Evolutionary conservation across 78 protist genomes (phyloP), one percentile per base, ranked within the genome.

Genomic region (Dictyostelium purpureum): DNA sequence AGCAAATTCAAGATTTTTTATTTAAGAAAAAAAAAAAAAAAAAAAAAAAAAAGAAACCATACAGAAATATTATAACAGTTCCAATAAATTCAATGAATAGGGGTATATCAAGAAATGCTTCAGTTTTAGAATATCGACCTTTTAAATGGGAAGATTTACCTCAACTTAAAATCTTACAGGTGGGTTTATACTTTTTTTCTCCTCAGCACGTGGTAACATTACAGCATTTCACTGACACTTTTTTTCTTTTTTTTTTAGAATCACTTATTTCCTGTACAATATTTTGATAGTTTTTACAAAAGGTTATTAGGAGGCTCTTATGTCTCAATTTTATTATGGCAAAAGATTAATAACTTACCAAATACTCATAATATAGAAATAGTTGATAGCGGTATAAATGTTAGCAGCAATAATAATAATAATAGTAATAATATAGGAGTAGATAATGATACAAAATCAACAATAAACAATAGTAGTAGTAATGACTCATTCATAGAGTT

Each of bases 231-330:
- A 24, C 19, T 56, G 31, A 24, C 65, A 24, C 6, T 7, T 56
- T 24, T 56, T 56, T 56, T 56, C 11, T 56, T 63, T 63, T 63
- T 21, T 45, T 0, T 28, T 35, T 52, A 80, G 89, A 65, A 52
- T n/a, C 51, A 67, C 6, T 67, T 83, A 16, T 83, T 83, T 28
- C 91, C 91, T 7, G 91, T 83, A 19, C 61, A 83, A 59, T 83
- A 83, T 63, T 28, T 66, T 21, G 52, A 42, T n/a, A 52, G 71
- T 40, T 83, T 83, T 59, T 83, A 83, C 45, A 19, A 45, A 6
- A 83, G 76, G 33, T 28, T 83, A 42, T 28, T 40, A 21, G 40
- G 42, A 18, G 49, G 57, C 21, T 26, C 51, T 26, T 70, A 73
- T 56, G 35, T 83, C 12, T 70, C 82, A 19, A 47, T 83, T 18